phyloP scores from a whole-genome alignment of 2,329 filamentous ascomycete genomes.

The Alternaria gaisen region DNA sequence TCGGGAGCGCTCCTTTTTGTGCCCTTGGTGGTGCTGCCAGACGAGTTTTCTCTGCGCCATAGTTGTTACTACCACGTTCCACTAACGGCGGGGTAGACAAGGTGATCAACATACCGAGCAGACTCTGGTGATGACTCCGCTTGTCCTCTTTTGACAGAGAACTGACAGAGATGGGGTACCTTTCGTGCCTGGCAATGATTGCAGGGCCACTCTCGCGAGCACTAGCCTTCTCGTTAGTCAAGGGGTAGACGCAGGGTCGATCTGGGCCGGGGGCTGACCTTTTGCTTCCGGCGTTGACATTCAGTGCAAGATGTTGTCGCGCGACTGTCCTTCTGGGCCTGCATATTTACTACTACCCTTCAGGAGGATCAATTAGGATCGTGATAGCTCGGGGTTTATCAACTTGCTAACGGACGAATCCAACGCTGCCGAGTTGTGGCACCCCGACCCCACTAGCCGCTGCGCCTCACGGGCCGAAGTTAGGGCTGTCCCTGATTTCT shows the following conservation, averaged over 20 bases:
- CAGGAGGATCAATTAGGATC: not conserved
- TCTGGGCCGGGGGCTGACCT: constrained; percentile 44
- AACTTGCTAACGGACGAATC: constrained; percentile 10
- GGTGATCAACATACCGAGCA: constrained; percentile 25
- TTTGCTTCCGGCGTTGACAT: constrained; percentile 62
- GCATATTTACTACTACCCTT: constrained; percentile 23
- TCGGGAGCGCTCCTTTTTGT: constrained; percentile 33
- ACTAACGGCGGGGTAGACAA: not conserved
- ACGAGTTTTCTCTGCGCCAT: constrained; percentile 22
- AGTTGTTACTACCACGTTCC: constrained; percentile 9
- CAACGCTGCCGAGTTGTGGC: constrained; percentile 5
- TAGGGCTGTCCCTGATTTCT: constrained; percentile 4
- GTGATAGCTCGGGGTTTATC: constrained; percentile 3
- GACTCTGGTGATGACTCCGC: constrained; percentile 31
- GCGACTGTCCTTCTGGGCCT: constrained; percentile 36
- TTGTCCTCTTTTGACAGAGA: constrained; percentile 48
- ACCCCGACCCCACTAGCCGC: constrained; percentile 16
- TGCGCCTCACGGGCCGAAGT: constrained; percentile 13
- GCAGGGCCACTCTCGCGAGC: constrained; percentile 61
- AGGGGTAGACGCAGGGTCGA: constrained; percentile 10
- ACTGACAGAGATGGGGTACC: constrained; percentile 60
- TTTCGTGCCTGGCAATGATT: constrained; percentile 60
- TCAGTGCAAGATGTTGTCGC: constrained; percentile 54
- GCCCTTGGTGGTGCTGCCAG: constrained; percentile 21
- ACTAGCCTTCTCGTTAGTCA: constrained; percentile 48